phyloP scores from a whole-genome alignment of 1,284 basidiomycete species.

The Anthracocystis setariae region DNA sequence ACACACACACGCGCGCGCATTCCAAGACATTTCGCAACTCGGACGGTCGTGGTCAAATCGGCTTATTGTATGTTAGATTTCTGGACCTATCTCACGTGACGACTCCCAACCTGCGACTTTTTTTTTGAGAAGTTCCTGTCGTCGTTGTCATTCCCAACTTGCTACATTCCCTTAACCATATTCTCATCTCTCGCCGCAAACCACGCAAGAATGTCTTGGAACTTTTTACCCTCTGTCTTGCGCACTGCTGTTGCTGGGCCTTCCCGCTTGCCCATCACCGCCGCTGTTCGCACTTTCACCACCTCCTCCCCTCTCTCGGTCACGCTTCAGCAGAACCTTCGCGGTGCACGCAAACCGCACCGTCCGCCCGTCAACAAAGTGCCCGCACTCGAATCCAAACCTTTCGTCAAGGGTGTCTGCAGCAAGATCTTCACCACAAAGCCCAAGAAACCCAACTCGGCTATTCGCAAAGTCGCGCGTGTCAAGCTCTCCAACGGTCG shows the following conservation, averaged over 20 bases:
- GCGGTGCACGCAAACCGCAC: slow-evolving; percentile 64
- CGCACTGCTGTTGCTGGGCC: slow-evolving; percentile 29
- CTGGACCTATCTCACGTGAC: not conserved
- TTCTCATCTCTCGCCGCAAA: no score
- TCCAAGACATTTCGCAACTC: no score
- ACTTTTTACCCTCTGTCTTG: slow-evolving; percentile 16
- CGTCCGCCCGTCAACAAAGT: slow-evolving; percentile 68
- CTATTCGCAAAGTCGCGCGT: slow-evolving; percentile 94
- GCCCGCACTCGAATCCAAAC: slow-evolving; percentile 62
- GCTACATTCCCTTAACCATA: no score
- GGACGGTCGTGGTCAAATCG: no score
- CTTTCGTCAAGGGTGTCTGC: slow-evolving; percentile 67
- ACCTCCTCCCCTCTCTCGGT: slow-evolving; percentile 40
- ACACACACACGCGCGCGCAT: no score
- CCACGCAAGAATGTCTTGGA: slow-evolving; percentile 15
- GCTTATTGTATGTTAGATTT: no score
- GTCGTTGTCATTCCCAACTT: no score
- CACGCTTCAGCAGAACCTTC: slow-evolving; percentile 65
- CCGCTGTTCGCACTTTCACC: slow-evolving; percentile 51
- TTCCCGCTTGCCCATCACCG: slow-evolving; percentile 14
- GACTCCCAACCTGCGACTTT: not conserved
- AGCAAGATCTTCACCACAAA: slow-evolving; percentile 70
- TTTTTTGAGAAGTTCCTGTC: not conserved
- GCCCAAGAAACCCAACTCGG: slow-evolving; percentile 99
- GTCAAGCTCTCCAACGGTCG: slow-evolving; percentile 92